These are phyloP conservation scores for Smallanthus sonchifolius DNA, from an alignment of 129 eudicot genomes.

Conservation along the genomic window DNA sequence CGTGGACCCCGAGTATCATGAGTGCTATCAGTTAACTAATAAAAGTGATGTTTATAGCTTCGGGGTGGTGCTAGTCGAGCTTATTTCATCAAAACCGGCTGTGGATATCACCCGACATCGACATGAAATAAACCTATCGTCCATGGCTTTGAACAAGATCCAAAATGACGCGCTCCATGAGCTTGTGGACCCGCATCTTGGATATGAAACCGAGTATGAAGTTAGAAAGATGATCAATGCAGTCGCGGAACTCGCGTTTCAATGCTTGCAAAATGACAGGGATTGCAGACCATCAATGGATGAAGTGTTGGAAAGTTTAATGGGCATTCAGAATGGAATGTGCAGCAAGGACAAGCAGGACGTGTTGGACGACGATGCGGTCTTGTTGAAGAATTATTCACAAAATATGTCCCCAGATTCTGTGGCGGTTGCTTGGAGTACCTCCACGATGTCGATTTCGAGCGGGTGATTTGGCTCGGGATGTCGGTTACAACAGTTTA, in stretches of 20 bases:
- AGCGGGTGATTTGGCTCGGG: slow-evolving; percentile 28
- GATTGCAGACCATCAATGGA: slow-evolving; percentile 69
- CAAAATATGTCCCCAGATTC: slow-evolving; percentile 47
- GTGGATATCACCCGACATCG: slow-evolving; percentile 71
- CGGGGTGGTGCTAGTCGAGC: slow-evolving; percentile 76
- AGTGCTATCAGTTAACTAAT: slow-evolving; percentile 64
- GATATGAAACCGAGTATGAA: slow-evolving; percentile 43
- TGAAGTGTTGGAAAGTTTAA: slow-evolving; percentile 39
- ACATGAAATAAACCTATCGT: slow-evolving; percentile 64
- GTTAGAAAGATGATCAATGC: slow-evolving; percentile 40
- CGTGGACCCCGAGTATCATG: slow-evolving; percentile 81
- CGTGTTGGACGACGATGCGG: slow-evolving; percentile 39
- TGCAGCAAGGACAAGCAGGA: slow-evolving; percentile 21
- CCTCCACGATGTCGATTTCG: slow-evolving; percentile 24
- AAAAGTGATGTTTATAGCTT: slow-evolving; percentile 81
- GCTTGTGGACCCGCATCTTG: slow-evolving; percentile 63
- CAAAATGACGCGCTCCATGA: slow-evolving; percentile 45
- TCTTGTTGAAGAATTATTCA: slow-evolving; percentile 34
- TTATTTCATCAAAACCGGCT: slow-evolving; percentile 74
- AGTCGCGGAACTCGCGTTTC: slow-evolving; percentile 71
- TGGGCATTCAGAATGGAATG: slow-evolving; percentile 34
- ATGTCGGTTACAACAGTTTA: not conserved
- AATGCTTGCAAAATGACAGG: slow-evolving; percentile 54
- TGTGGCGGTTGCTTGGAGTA: slow-evolving; percentile 40
- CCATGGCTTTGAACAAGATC: slow-evolving; percentile 61